Conservation (phyloP, 106 monocot species). For the Dendrobium officinale region DNA sequence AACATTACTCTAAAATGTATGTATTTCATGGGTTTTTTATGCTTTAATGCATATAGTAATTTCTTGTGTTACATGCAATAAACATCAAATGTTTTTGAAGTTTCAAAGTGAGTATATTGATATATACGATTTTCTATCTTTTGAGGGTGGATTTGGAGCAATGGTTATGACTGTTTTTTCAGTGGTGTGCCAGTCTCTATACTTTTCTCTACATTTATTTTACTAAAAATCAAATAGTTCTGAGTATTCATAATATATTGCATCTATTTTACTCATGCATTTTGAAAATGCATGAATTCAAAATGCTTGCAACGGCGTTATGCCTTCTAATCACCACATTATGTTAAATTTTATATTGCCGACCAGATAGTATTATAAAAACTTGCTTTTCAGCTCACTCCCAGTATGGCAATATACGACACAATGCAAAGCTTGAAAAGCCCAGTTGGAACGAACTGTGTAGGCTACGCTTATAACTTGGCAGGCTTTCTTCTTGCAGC, state of each 20-base stretch:
- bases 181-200: no score
- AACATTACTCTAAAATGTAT: background rate
- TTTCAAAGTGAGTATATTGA: no score
- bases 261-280: no score
- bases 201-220: no score
- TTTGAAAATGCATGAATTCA: no score
- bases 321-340: background rate
- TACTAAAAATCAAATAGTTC: no score
- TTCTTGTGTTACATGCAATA: background rate
- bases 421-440: constrained; percentile 92
- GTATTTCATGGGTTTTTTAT: background rate
- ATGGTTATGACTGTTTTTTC: no score
- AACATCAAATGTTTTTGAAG: no score
- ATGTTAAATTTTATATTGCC: background rate
- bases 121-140: no score
- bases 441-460: constrained; percentile 71
- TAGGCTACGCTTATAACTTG: constrained; percentile 90
- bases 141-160: no score
- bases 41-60: background rate
- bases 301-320: background rate
- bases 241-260: no score
- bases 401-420: constrained; percentile 90
- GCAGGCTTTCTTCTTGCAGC: constrained; percentile 96
- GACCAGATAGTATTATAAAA: background rate
- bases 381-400: constrained; percentile 60